Conservation (phyloP, 768 basidiomycete species). For the Sistotremastrum suecicum region DNA sequence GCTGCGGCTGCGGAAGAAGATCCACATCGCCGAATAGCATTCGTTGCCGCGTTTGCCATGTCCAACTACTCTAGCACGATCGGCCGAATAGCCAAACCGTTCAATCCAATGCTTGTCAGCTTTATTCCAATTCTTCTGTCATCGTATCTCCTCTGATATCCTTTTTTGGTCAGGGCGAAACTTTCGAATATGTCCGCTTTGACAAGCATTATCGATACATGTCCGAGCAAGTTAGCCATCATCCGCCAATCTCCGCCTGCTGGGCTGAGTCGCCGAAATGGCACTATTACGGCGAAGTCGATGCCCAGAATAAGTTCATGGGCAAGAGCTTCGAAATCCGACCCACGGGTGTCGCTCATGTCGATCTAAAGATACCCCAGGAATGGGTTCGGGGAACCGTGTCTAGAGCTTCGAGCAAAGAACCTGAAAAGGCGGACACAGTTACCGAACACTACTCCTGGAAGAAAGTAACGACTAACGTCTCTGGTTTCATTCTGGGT, state of each 20-base stretch:
- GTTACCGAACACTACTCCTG: conserved; percentile 87
- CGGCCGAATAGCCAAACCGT: conserved; percentile 92
- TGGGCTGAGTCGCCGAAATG: conserved; percentile 84
- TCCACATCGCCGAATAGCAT: conserved; percentile 73
- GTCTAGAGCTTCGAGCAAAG: conserved; percentile 10
- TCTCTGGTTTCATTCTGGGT: conserved; percentile 90
- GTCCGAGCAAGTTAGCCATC: conserved; percentile 95
- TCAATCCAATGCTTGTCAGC: conserved; percentile 87
- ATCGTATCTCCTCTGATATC: not conserved
- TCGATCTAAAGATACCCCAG: conserved; percentile 62
- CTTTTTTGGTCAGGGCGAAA: conserved; percentile 48
- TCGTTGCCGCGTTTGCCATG: conserved; percentile 94
- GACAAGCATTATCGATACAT: conserved; percentile 87
- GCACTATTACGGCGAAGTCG: conserved; percentile 91
- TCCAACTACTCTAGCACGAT: conserved; percentile 95
- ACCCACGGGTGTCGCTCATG: conserved; percentile 90
- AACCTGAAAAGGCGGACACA: conserved; percentile 36
- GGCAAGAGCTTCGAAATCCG: conserved; percentile 94
- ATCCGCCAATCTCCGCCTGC: conserved; percentile 93
- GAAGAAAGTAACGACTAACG: conserved; percentile 87
- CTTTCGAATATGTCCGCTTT: conserved; percentile 83
- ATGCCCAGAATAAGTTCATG: conserved; percentile 94
- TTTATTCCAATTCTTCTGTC: not conserved
- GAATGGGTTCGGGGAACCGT: conserved; percentile 20
- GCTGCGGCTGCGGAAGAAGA: conserved; percentile 67